phyloP scores from a whole-genome alignment of 306 rosid genomes.

The Delonix regia region DNA sequence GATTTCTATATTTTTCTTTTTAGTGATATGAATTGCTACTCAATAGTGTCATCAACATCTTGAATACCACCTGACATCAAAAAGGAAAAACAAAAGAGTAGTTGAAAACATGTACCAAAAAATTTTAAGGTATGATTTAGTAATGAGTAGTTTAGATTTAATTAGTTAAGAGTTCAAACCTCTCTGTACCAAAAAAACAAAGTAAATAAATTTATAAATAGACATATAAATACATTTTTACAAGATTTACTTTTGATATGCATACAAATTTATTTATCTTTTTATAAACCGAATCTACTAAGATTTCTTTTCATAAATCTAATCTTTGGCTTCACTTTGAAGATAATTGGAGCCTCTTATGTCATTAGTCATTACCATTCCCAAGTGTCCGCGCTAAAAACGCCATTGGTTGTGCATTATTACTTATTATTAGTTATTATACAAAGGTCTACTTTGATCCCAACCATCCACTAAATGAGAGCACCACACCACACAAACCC shows the following conservation, averaged over 20 bases:
- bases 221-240: too few species aligned
- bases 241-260: not conserved
- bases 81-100: too few species aligned
- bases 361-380: not conserved
- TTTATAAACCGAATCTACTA: not conserved
- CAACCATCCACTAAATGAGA: slow-evolving; percentile 26
- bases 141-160: too few species aligned
- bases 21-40: too few species aligned
- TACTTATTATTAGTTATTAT: slow-evolving; percentile 16
- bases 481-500: slow-evolving; percentile 6
- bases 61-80: too few species aligned
- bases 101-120: not conserved
- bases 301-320: not conserved
- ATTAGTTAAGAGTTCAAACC: not conserved
- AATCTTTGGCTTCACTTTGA: not conserved
- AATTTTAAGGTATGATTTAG: not conserved
- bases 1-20: too few species aligned
- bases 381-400: slow-evolving; percentile 28
- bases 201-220: too few species aligned
- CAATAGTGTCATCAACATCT: too few species aligned
- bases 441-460: slow-evolving; percentile 10
- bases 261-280: not conserved
- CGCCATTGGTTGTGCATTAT: slow-evolving; percentile 30
- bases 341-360: not conserved
- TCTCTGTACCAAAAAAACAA: not conserved